phyloP scores from a whole-genome alignment of 2,329 filamentous ascomycete species.

The Aureobasidium sp. region DNA sequence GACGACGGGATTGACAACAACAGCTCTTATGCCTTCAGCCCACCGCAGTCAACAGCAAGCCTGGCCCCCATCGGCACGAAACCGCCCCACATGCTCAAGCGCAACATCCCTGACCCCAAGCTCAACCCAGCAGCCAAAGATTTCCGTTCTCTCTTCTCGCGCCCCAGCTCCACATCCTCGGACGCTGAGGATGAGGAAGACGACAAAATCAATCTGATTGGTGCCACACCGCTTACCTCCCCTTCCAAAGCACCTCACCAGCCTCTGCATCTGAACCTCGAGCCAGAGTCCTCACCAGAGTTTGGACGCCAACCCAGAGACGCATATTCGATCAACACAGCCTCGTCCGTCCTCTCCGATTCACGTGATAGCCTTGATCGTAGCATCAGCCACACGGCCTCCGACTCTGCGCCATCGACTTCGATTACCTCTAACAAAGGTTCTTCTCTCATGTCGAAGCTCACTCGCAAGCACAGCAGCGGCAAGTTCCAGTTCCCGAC shows the following conservation, averaged over 20 bases:
- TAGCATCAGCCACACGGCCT: constrained; percentile 27
- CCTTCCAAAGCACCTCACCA: constrained; percentile 14
- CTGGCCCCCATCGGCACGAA: constrained; percentile 67
- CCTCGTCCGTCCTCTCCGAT: constrained; percentile 22
- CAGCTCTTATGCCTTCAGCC: constrained; percentile 36
- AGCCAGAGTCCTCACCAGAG: constrained; percentile 26
- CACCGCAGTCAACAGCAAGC: constrained; percentile 33
- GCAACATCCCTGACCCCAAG: constrained; percentile 38
- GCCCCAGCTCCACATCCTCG: constrained; percentile 16
- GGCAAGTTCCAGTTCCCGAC: constrained; percentile 34
- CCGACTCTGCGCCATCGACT: constrained; percentile 18
- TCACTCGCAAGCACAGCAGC: constrained; percentile 38
- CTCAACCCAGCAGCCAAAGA: constrained; percentile 85
- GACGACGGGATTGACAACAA: constrained; percentile 42
- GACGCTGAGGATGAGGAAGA: constrained; percentile 29
- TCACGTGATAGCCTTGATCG: constrained; percentile 32
- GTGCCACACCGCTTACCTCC: constrained; percentile 6
- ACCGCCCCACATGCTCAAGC: constrained; percentile 31
- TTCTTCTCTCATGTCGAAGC: constrained; percentile 40
- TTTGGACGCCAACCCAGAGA: constrained; percentile 33
- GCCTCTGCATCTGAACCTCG: constrained; percentile 17
- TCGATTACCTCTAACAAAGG: constrained; percentile 20
- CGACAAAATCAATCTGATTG: constrained; percentile 4
- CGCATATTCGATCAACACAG: constrained; percentile 32
- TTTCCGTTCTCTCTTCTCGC: constrained; percentile 62